These are phyloP conservation scores for Lithospermum erythrorhizon DNA, from an alignment of 257 asterid genomes.

Conservation along the genomic window DNA sequence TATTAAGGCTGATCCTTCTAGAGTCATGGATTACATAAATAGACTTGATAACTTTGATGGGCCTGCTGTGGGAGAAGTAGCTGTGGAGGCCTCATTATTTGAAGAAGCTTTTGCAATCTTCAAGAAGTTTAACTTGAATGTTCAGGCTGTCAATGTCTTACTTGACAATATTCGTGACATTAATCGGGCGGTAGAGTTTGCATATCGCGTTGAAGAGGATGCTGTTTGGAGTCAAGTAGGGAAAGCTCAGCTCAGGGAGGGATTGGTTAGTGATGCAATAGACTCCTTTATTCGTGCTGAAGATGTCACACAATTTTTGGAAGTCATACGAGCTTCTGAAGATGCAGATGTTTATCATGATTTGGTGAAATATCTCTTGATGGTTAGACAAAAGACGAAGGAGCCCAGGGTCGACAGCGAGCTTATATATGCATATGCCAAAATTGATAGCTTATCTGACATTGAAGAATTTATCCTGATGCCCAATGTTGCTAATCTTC, in stretches of 20 bases:
- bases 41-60: conserved; percentile 99
- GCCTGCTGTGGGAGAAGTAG: conserved; percentile 98
- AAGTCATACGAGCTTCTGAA: conserved; percentile 82
- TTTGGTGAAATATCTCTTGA: conserved; percentile 86
- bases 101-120: conserved; percentile 97
- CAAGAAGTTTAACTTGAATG: conserved; percentile 96
- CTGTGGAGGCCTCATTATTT: conserved; percentile 83
- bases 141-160: conserved; percentile 91
- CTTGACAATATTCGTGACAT: conserved; percentile 84
- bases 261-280: conserved; percentile 93
- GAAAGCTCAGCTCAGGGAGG: conserved; percentile 95
- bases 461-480: conserved; percentile 93
- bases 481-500: conserved; percentile 99
- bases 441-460: conserved; percentile 89
- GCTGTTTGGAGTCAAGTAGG: conserved; percentile 99
- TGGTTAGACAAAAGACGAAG: conserved; percentile 94
- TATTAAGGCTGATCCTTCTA: conserved; percentile 92
- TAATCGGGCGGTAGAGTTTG: conserved; percentile 95
- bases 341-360: conserved; percentile 88
- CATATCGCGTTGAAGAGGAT: conserved; percentile 97
- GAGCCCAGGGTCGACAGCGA: conserved; percentile 98
- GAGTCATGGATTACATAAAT: conserved; percentile 96
- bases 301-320: conserved; percentile 80
- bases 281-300: conserved; percentile 98
- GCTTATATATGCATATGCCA: conserved; percentile 95